phyloP scores from a whole-genome alignment of 257 asterid genomes.

The Rauvolfia tetraphylla region DNA sequence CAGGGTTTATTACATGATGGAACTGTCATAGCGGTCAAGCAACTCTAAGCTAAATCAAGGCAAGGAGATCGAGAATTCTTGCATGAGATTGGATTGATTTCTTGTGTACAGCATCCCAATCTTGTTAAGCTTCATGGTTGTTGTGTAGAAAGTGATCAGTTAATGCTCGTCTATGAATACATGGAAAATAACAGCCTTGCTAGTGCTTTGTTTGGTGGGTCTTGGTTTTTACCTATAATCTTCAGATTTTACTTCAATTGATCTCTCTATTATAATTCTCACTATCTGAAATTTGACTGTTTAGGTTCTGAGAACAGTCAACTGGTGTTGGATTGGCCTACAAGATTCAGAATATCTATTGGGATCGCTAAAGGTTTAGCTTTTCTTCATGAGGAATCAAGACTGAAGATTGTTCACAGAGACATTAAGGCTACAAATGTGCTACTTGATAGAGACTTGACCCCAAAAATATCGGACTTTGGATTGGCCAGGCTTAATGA shows the following conservation, averaged over 20 bases:
- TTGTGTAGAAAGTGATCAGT: conserved; percentile 78
- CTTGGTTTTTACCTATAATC: conserved; percentile 5
- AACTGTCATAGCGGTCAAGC: conserved; percentile 76
- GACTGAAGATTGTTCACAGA: conserved; percentile 81
- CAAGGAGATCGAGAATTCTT: conserved; percentile 86
- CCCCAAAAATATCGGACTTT: conserved; percentile 84
- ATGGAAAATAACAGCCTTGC: conserved; percentile 94
- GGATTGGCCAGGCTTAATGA: conserved; percentile 87
- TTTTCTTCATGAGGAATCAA: conserved; percentile 83
- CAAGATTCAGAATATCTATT: conserved; percentile 61
- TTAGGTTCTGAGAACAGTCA: conserved; percentile 51
- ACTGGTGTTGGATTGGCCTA: conserved; percentile 71
- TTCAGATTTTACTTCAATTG: neutral
- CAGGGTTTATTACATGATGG: conserved; percentile 75
- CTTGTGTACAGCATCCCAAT: conserved; percentile 76
- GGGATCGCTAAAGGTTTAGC: conserved; percentile 89
- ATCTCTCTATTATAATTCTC: neutral
- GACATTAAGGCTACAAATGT: conserved; percentile 91
- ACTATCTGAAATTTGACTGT: neutral
- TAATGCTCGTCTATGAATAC: conserved; percentile 73
- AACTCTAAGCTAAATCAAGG: conserved; percentile 70
- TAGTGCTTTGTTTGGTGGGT: conserved; percentile 53
- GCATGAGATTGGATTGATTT: conserved; percentile 82
- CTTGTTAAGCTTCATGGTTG: conserved; percentile 86
- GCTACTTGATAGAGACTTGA: conserved; percentile 65